Evolutionary conservation across 495 filamentous ascomycete species (phyloP).

Genomic region (Penicillium arizonense): DNA sequence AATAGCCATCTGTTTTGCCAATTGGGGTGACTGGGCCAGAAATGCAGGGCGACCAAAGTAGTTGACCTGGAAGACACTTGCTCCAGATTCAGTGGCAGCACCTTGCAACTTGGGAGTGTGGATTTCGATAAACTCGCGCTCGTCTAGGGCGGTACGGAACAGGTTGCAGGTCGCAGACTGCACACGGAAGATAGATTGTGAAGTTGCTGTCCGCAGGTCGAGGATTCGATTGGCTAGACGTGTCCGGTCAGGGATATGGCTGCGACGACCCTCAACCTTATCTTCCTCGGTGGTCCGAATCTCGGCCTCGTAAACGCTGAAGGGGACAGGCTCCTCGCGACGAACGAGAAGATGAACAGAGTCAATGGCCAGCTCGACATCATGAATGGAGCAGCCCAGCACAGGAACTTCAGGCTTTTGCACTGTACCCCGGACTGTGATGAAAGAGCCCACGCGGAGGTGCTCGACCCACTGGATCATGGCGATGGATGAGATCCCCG

Average conservation of each 20-base stretch:
- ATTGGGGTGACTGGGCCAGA: slow-evolving; percentile 86
- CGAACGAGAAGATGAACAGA: slow-evolving; percentile 53
- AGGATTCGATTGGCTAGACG: slow-evolving; percentile 82
- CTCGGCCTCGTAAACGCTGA: slow-evolving; percentile 65
- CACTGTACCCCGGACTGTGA: slow-evolving; percentile 63
- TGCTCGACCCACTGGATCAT: slow-evolving; percentile 71
- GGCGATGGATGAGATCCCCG: slow-evolving; percentile 53
- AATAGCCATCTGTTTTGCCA: slow-evolving; percentile 94
- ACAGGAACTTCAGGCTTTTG: slow-evolving; percentile 60
- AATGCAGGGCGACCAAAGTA: slow-evolving; percentile 84
- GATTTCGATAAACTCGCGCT: slow-evolving; percentile 78
- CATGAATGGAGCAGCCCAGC: slow-evolving; percentile 55
- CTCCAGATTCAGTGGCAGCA: slow-evolving; percentile 84
- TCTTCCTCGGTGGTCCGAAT: slow-evolving; percentile 47
- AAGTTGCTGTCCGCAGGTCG: slow-evolving; percentile 80
- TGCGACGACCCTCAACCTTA: slow-evolving; percentile 41
- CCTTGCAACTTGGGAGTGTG: slow-evolving; percentile 88
- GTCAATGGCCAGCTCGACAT: slow-evolving; percentile 49
- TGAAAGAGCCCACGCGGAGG: slow-evolving; percentile 63
- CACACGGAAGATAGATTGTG: slow-evolving; percentile 84
- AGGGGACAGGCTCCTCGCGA: slow-evolving; percentile 57
- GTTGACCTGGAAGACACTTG: slow-evolving; percentile 83
- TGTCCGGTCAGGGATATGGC: slow-evolving; percentile 66
- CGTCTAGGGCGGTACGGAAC: slow-evolving; percentile 72
- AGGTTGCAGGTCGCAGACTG: slow-evolving; percentile 70